A percentile compares a stretch with the other conserved stretches of the same genome.
Evolutionary conservation across 352 stramenopile genomes (phyloP).

Genomic region (Globisporangium ultimum): DNA sequence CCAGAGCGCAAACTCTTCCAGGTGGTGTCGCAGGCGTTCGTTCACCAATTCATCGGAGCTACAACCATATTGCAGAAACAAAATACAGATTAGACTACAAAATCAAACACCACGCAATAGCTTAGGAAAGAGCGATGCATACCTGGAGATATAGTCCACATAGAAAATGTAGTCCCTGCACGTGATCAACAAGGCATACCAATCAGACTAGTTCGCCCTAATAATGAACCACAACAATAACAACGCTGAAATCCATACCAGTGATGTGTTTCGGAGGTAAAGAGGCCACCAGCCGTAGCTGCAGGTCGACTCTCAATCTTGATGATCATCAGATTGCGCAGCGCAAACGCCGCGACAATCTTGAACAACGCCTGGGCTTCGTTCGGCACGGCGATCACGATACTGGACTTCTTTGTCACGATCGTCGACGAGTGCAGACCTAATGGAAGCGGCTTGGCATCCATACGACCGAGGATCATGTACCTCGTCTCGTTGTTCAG

Average conservation of each 20-base stretch:
- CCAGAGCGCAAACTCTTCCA: conserved; percentile 77
- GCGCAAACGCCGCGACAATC: conserved; percentile 72
- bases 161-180: conserved; percentile 81
- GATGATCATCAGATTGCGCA: conserved; percentile 74
- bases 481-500: conserved; percentile 74
- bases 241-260: conserved; percentile 23
- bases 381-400: conserved; percentile 69
- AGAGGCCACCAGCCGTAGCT: conserved; percentile 51
- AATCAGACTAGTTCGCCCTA: too few species aligned
- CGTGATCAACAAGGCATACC: background rate
- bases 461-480: conserved; percentile 61
- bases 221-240: background rate
- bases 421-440: conserved; percentile 11
- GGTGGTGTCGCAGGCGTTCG: conserved; percentile 43
- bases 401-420: conserved; percentile 54
- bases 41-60: conserved; percentile 36
- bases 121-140: conserved; percentile 10
- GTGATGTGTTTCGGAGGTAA: conserved; percentile 65
- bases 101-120: background rate
- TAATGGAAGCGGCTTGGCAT: conserved; percentile 37
- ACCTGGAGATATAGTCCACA: conserved; percentile 67
- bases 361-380: conserved; percentile 73
- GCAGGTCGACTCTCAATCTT: conserved; percentile 82
- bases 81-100: conserved; percentile 2
- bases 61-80: conserved; percentile 1